Evolutionary conservation across 2,329 filamentous ascomycete species (phyloP).

Genomic region (Trichophyton verrucosum): DNA sequence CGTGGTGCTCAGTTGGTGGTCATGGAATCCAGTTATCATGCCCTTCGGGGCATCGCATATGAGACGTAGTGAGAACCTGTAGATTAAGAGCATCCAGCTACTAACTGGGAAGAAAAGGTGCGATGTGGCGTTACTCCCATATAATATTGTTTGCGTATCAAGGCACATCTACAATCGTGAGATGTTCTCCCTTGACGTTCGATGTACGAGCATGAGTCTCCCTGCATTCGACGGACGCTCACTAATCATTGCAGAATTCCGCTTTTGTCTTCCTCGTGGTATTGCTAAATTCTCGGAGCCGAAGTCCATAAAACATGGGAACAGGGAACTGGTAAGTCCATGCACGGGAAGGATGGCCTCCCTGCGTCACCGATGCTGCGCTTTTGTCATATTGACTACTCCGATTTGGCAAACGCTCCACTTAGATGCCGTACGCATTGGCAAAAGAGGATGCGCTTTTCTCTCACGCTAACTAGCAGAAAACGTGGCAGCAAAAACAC

Average conservation of each 20-base stretch:
- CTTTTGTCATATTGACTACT: neutral
- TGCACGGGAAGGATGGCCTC: neutral
- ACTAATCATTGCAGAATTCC: neutral
- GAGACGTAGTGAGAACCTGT: too few species aligned
- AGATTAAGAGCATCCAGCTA: too few species aligned
- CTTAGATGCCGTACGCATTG: neutral
- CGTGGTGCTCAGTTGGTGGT: too few species aligned
- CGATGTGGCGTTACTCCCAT: too few species aligned
- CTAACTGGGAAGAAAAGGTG: too few species aligned
- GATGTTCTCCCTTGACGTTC: neutral
- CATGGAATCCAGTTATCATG: too few species aligned
- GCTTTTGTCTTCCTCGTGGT: neutral
- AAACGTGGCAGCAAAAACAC: conserved; percentile 1
- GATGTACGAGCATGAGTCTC: neutral
- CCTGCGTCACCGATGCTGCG: neutral
- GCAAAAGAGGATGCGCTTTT: neutral
- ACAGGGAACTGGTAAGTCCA: neutral
- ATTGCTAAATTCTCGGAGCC: neutral
- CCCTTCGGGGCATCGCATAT: too few species aligned
- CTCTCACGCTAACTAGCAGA: neutral
- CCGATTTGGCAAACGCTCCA: neutral
- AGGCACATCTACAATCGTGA: neutral
- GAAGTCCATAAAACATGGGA: neutral
- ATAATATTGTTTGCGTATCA: neutral
- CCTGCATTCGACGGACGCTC: neutral